Evolutionary conservation across 2,329 filamentous ascomycete species (phyloP), one percentile per base, ranked within the genome.

Genomic region (Hawksworthiomyces lignivorus): DNA sequence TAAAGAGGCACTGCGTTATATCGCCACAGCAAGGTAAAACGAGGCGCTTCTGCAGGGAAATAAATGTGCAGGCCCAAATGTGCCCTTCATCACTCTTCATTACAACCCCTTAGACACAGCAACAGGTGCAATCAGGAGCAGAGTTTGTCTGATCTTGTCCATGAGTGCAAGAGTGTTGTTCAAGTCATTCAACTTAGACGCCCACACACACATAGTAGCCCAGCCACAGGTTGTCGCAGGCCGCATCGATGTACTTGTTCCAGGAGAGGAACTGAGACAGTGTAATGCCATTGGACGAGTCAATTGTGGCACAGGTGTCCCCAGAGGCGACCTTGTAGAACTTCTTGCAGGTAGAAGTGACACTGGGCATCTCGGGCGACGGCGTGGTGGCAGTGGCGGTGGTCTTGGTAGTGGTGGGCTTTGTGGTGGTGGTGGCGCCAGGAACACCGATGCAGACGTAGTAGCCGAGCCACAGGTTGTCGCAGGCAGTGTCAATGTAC

Each of bases 301-400:
- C 44, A 24, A 53, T 46, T n/a, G n/a, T n/a, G 17, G 44, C 26
- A 52, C 63, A 65, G 11, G 26, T 47, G 41, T 63, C 58, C 33
- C 60, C 58, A 10, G 43, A 48, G 26, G 51, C 50, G 20, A 59
- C 50, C 28, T 49, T 54, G 50, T 60, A 57, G 54, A 55, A 62
- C 24, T 48, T 36, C 17, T 48, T 53, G 53, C 61, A 64, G 39
- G 39, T 41, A n/a, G 26, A 15, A 9, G 41, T 28, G 15, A 49
- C 29, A 14, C 44, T 48, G 12, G 48, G 40, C 7, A n/a, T 6
- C 21, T 34, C 18, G 33, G 20, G 26, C 8, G 24, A 8, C 24
- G 24, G 24, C 24, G 12, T 12, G 24, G 24, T 26, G 24, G 8
- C 12, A 12, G 2, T 29, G 19, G 40, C 8, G 5, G 33, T 24